Evolutionary conservation across 306 rosid species (phyloP), one percentile per base, ranked within the genome.

Genomic region (Vigna reflexopilosa): DNA sequence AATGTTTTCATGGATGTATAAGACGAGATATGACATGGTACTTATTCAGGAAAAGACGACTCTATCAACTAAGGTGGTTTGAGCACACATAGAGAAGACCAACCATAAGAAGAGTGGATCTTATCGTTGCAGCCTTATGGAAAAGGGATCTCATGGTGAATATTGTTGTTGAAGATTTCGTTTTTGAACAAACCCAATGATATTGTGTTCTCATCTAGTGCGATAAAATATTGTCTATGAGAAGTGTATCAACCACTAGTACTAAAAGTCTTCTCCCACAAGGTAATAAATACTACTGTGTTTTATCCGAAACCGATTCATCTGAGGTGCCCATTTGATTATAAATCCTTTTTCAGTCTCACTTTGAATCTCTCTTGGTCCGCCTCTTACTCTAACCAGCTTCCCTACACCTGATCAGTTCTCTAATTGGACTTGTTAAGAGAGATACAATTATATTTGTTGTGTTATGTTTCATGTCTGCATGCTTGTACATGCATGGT

Each of bases 281-380:
- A 59, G 38, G 19, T 59, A 58, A 58, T n/a, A 13, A 59, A 59
- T 9, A 13, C 16, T 55, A 22, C 19, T 2, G 9, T 13, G 16
- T 57, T 24, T 24, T 57, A 16, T 22, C 32, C 16, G 2, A 56
- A 56, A 56, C 15, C 7, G 22, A 56, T 10, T 56, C 62, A 20
- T 24, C 72, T 2, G 16, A 42, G 19, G 44, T 24, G 36, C 17
- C 51, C 1, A 11, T 66, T 66, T 44, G 12, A 66, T 40, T 44
- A 2, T 20, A 11, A 11, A 66, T 66, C 32, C 32, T 13, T 66
- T 9, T 65, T 17, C 7, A 66, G 70, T 64, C 26, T 65, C 30
- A 20, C 72, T 66, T 9, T 63, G 34, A 20, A 44, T 66, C 72
- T 42, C 16, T 66, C 72, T 20, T 66, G 34, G n/a, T 42, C 54